A percentile compares a stretch with the other conserved stretches of the same genome.
phyloP scores from a whole-genome alignment of 1,139 yeast species.

The Pneumocystis murina region DNA sequence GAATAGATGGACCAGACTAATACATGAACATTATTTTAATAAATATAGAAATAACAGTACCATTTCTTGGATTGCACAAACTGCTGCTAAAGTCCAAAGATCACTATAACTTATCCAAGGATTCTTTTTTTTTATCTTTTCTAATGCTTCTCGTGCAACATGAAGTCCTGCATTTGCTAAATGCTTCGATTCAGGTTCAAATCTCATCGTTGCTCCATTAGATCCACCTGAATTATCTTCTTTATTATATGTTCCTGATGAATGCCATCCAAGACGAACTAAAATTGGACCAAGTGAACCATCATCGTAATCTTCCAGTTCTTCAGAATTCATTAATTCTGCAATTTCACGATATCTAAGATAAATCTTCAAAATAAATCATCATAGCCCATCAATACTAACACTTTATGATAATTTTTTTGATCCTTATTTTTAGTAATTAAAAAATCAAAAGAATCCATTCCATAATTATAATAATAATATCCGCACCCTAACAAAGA shows the following conservation, averaged over 20 bases:
- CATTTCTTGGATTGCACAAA: constrained; percentile 68
- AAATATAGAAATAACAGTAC: constrained; percentile 16
- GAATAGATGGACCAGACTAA: constrained; percentile 57
- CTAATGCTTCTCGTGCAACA: constrained; percentile 49
- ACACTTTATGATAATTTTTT: not conserved
- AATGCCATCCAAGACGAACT: constrained; percentile 55
- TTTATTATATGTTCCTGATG: constrained; percentile 47
- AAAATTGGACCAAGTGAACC: constrained; percentile 53
- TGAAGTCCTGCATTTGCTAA: constrained; percentile 55
- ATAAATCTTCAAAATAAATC: not conserved
- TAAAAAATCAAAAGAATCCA: not conserved
- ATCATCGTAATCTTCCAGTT: constrained; percentile 44
- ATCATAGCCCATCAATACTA: not conserved
- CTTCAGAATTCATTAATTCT: constrained; percentile 1
- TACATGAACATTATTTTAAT: not conserved
- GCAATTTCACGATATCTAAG: not conserved
- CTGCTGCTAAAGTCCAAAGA: constrained; percentile 78
- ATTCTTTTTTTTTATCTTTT: constrained; percentile 42
- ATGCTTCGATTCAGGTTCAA: constrained; percentile 9
- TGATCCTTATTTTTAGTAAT: not conserved
- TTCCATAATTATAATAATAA: not conserved
- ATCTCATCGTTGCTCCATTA: constrained; percentile 67
- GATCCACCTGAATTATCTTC: constrained; percentile 58
- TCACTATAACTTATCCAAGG: constrained; percentile 82
- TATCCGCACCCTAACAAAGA: not conserved